These are phyloP conservation scores for Eutrema japonicum DNA, from an alignment of 345 rosid species.

Conservation along the genomic window DNA sequence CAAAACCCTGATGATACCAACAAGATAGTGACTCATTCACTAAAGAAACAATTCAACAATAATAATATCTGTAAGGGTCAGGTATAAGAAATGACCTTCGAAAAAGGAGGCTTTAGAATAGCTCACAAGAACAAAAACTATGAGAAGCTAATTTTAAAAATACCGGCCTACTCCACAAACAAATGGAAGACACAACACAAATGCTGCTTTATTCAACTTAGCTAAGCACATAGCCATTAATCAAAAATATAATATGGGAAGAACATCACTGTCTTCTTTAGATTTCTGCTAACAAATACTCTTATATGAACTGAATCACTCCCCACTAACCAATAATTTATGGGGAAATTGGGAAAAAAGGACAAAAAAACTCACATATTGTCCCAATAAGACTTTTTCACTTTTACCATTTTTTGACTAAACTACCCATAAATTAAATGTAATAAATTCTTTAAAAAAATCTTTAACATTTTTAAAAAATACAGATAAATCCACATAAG, in stretches of 20 bases:
- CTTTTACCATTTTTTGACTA: too few relatives aligned
- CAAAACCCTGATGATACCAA: slow-evolving; percentile 1
- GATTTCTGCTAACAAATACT: slow-evolving; percentile 31
- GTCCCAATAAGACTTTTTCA: too few relatives aligned
- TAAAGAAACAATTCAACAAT: slow-evolving; percentile 7
- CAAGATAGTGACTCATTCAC: neutral
- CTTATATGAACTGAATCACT: slow-evolving; percentile 18
- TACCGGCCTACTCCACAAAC: slow-evolving; percentile 21
- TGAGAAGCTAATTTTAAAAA: neutral
- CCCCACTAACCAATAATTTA: slow-evolving; percentile 32
- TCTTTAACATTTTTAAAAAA: too few relatives aligned
- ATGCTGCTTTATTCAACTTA: slow-evolving; percentile 16
- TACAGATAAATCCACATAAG: too few relatives aligned
- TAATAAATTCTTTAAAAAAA: too few relatives aligned
- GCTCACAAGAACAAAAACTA: slow-evolving; percentile 12
- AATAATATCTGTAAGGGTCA: slow-evolving; percentile 32
- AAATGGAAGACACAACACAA: slow-evolving; percentile 26
- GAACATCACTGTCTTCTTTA: slow-evolving; percentile 32
- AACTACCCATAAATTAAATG: too few relatives aligned
- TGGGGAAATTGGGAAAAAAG: too few relatives aligned
- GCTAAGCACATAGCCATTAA: slow-evolving; percentile 4
- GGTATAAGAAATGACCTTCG: slow-evolving; percentile 23
- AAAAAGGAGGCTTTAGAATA: slow-evolving; percentile 10
- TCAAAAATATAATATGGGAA: neutral
- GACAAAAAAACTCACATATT: too few relatives aligned